Conservation (phyloP, 2,329 filamentous ascomycete species). For the Plenodomus biglobosus region DNA sequence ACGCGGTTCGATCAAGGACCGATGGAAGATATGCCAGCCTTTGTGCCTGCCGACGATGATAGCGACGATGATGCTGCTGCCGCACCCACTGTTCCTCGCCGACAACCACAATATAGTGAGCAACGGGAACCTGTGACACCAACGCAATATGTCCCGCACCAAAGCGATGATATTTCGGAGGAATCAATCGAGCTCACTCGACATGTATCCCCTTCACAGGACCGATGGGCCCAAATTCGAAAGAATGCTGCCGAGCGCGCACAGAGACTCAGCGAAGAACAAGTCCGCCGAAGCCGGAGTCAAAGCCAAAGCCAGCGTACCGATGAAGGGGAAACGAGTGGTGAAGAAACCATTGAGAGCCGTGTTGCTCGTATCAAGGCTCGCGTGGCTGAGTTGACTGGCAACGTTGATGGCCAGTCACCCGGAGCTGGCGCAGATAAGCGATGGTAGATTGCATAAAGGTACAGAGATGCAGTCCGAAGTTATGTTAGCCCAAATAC, state of each 20-base stretch:
- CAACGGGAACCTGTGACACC: conserved; percentile 19
- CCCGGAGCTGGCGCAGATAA: conserved; percentile 11
- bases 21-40: conserved; percentile 81
- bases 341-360: conserved; percentile 95
- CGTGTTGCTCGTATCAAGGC: conserved; percentile 97
- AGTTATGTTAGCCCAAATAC: background rate
- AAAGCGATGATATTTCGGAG: conserved; percentile 45
- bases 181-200: conserved; percentile 44
- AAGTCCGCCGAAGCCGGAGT: conserved; percentile 57
- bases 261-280: conserved; percentile 66
- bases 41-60: conserved; percentile 59
- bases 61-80: conserved; percentile 33
- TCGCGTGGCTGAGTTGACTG: conserved; percentile 89
- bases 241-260: conserved; percentile 89
- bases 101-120: conserved; percentile 17
- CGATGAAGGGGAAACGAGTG: conserved; percentile 88
- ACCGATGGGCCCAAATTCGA: conserved; percentile 94
- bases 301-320: conserved; percentile 60
- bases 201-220: conserved; percentile 54
- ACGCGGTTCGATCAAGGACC: conserved; percentile 85
- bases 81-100: conserved; percentile 29
- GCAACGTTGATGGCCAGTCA: conserved; percentile 45
- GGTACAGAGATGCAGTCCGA: conserved; percentile 8
- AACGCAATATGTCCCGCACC: conserved; percentile 17
- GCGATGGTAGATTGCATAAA: conserved; percentile 19